phyloP scores from a whole-genome alignment of 2,329 filamentous ascomycete species.

The Escovopsis sp. region DNA sequence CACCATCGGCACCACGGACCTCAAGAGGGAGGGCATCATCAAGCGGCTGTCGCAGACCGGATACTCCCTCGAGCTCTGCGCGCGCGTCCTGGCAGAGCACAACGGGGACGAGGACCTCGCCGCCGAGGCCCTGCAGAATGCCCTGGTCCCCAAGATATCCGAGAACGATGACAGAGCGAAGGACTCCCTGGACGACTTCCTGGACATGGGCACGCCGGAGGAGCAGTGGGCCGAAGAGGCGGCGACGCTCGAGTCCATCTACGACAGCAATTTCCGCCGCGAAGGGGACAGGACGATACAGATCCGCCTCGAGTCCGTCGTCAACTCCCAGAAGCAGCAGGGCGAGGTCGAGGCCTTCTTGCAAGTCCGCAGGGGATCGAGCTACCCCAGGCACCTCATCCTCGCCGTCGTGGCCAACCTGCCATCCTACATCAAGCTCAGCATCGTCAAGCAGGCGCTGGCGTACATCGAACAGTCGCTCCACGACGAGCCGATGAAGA shows the following conservation, averaged over 20 bases:
- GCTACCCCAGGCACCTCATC: conserved; percentile 59
- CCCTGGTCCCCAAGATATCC: conserved; percentile 16
- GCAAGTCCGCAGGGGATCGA: conserved; percentile 56
- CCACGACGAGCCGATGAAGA: conserved; percentile 71
- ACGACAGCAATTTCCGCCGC: conserved; percentile 55
- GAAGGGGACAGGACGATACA: conserved; percentile 51
- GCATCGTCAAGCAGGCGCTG: conserved; percentile 65
- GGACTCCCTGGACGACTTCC: conserved; percentile 24
- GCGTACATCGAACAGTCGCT: conserved; percentile 56
- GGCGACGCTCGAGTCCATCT: conserved; percentile 71
- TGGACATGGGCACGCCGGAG: conserved; percentile 36
- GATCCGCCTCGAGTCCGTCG: conserved; percentile 47
- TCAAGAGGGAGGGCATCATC: conserved; percentile 68
- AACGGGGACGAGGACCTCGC: conserved; percentile 60
- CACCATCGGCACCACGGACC: conserved; percentile 66
- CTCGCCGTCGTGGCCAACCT: conserved; percentile 56
- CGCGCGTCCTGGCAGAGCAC: conserved; percentile 57
- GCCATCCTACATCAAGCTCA: conserved; percentile 86
- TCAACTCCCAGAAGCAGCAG: conserved; percentile 27
- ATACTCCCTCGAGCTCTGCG: conserved; percentile 74
- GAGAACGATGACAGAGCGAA: conserved; percentile 2
- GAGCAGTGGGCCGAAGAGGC: conserved; percentile 78
- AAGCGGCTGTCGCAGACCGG: conserved; percentile 70
- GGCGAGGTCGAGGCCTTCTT: conserved; percentile 37
- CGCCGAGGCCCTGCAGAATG: conserved; percentile 62